Base-by-base conservation (phyloP, 2,329 filamentous ascomycete genomes). In the Pseudogymnoascus sp. region DNA sequence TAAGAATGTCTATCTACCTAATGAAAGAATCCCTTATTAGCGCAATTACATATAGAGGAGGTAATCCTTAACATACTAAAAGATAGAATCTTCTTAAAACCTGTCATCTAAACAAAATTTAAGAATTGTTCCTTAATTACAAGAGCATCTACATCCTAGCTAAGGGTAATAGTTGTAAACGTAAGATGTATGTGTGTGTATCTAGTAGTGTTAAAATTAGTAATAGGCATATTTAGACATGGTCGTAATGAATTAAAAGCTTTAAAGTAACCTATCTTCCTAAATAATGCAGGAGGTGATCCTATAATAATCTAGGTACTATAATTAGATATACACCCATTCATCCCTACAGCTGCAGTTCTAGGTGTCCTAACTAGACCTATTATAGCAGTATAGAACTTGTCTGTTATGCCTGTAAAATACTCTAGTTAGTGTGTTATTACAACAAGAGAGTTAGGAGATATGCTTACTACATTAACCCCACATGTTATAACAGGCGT, bases 1-100 rank as follows among this genome's bases (percentile, higher is more conserved):
- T 0, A 74, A 77, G 64, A 77, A 76, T n/a, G 69, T 70, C 79
- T 79, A 80, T 31, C 79, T 78, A 21, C 78, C 78, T 66, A 75
- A 6, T 80, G 26, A 39, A 81, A 31, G 29, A 31, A n/a, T n/a
- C n/a, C n/a, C n/a, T n/a, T n/a, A n/a, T n/a, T n/a, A n/a, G n/a
- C n/a, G n/a, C n/a, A n/a, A n/a, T n/a, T n/a, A n/a, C n/a, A n/a
- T n/a, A 31, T 31, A 31, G n/a, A 31, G 29, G 8, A 6, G 29
- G 29, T 31, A 6, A 31, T 31, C 10, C 29, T 31, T 1, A 31
- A 31, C 29, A 31, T 31, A 31, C 29, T 7, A 31, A 31, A 31
- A 31, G 29, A 31, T 8, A 31, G 29, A 31, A 31, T 31, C 29
- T 31, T 31, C 29, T 31, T 31, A 7, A 31, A 31, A 31, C 29